Evolutionary conservation across 2,329 filamentous ascomycete species (phyloP).

Genomic region (Xylaria sp.): DNA sequence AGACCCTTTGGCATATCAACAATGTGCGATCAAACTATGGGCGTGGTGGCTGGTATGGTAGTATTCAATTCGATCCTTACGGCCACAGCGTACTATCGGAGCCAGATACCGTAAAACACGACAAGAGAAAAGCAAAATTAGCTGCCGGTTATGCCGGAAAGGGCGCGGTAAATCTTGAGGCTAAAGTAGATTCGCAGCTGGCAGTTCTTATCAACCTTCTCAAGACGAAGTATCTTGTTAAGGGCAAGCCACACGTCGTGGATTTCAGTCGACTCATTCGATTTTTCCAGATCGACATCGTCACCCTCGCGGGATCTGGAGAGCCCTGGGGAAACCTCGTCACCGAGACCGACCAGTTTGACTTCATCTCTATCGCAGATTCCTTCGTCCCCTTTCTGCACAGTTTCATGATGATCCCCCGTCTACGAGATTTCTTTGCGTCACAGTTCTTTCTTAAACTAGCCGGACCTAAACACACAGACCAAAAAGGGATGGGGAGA

Average conservation of each 20-base stretch:
- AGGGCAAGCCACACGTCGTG: slow-evolving; percentile 28
- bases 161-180: slow-evolving; percentile 45
- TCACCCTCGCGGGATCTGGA: slow-evolving; percentile 43
- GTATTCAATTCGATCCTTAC: slow-evolving; percentile 45
- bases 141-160: slow-evolving; percentile 45
- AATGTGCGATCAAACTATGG: slow-evolving; percentile 45
- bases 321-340: slow-evolving; percentile 45
- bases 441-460: slow-evolving; percentile 42
- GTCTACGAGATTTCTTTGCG: slow-evolving; percentile 40
- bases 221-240: slow-evolving; percentile 38
- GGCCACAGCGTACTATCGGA: slow-evolving; percentile 45
- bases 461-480: slow-evolving; percentile 42
- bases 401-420: slow-evolving; percentile 42
- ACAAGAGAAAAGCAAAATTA: slow-evolving; percentile 47
- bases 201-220: slow-evolving; percentile 41
- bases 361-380: slow-evolving; percentile 43
- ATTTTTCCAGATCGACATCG: slow-evolving; percentile 46
- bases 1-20: slow-evolving; percentile 46
- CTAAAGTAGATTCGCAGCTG: slow-evolving; percentile 43
- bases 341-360: slow-evolving; percentile 44
- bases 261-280: slow-evolving; percentile 44
- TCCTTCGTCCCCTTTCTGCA: slow-evolving; percentile 41
- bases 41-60: slow-evolving; percentile 45
- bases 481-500: slow-evolving; percentile 43
- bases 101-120: slow-evolving; percentile 43